Evolutionary conservation across 306 rosid species (phyloP), one percentile per base, ranked within the genome.

Genomic region (Quercus cerris): DNA sequence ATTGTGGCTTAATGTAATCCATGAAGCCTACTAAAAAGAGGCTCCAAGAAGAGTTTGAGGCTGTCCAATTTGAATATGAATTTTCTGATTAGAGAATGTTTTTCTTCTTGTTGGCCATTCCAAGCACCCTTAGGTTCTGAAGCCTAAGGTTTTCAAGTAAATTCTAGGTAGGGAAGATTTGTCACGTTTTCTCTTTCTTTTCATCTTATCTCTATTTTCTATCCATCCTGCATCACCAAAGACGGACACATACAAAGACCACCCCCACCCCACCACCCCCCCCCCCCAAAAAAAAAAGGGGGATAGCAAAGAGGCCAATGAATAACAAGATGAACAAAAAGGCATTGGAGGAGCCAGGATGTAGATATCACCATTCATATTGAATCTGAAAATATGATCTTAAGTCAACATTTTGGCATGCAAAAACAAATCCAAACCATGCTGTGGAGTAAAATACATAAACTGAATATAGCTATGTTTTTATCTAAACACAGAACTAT

Each of bases 311-410:
- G n/a, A 52, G 22, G 30, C 5, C 51, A 14, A 64, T 5, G 64
- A 62, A 41, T 10, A 27, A 78, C 74, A 15, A 22, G 54, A 59
- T 22, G 46, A 33, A 55, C 22, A 81, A 33, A 78, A 80, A 17
- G 61, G 62, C 56, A 38, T 28, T n/a, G 6, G 11, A 28, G 22
- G 25, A 54, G 28, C 22, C 68, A 44, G 46, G 62, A 58, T 72
- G 70, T 13, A 55, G 75, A 69, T 62, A 66, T 52, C 18, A 23
- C 12, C 19, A 27, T 76, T 55, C 54, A 3, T 22, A 19, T 67
- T 49, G 69, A 6, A 58, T 77, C 56, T n/a, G 1, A 75, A 17
- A 52, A 23, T 44, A 25, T 15, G 51, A 52, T 41, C 58, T 74
- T 59, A 38, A 49, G 25, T 28, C 11, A 66, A 20, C 56, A 52